Evolutionary conservation across 2,329 filamentous ascomycete species (phyloP).

Genomic region (Penicillium hesseltinei): DNA sequence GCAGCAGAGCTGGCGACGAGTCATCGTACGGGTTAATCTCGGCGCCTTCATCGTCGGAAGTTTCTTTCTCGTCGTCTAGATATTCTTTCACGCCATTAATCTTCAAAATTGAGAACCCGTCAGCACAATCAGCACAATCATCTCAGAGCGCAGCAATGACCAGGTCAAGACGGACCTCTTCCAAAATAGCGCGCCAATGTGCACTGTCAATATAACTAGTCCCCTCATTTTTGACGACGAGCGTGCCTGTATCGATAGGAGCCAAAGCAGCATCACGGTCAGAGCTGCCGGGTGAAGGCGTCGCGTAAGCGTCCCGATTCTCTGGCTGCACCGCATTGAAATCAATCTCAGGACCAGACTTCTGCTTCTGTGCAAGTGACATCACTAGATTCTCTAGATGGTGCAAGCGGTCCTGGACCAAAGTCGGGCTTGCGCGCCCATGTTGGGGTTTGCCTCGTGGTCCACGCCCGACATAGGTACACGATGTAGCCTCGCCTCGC

Average conservation of each 20-base stretch:
- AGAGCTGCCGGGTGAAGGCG: slow-evolving; percentile 10
- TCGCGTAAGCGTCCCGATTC: slow-evolving; percentile 6
- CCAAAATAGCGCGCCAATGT: slow-evolving; percentile 39
- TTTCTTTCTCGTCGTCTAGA: slow-evolving; percentile 22
- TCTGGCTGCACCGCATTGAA: slow-evolving; percentile 13
- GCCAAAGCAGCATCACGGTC: slow-evolving; percentile 14
- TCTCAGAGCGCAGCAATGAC: not conserved
- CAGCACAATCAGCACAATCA: slow-evolving; percentile 10
- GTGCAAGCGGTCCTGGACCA: slow-evolving; percentile 37
- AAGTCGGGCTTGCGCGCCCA: slow-evolving; percentile 26
- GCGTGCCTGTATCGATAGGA: slow-evolving; percentile 28
- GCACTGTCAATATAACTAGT: slow-evolving; percentile 38
- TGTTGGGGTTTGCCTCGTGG: slow-evolving; percentile 32
- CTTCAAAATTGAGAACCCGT: slow-evolving; percentile 16
- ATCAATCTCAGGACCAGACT: slow-evolving; percentile 9
- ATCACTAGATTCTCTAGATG: slow-evolving; percentile 39
- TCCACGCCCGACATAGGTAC: slow-evolving; percentile 37
- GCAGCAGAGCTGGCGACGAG: slow-evolving; percentile 28
- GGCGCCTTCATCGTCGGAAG: slow-evolving; percentile 25
- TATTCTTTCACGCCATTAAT: slow-evolving; percentile 37
- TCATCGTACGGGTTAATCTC: slow-evolving; percentile 21
- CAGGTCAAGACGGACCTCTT: slow-evolving; percentile 30
- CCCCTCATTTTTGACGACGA: slow-evolving; percentile 32
- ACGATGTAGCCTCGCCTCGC: slow-evolving; percentile 31
- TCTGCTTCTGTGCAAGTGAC: slow-evolving; percentile 34